Base-by-base conservation (phyloP, 177 flowering plant species). In the Vitis hybrid region DNA sequence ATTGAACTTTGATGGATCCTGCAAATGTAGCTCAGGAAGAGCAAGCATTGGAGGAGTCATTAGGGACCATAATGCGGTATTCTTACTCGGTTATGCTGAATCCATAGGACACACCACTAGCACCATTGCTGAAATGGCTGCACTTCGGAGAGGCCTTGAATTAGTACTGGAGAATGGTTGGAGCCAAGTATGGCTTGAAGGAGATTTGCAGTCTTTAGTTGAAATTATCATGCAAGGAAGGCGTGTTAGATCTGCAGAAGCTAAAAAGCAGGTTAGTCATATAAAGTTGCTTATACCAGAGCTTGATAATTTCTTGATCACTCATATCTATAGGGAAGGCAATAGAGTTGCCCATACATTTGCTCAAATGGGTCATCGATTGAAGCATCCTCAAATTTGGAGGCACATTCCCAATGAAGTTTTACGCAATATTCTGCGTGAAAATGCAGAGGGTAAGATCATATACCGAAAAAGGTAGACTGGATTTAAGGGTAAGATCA, bases 11-110 rank as follows among this genome's bases (percentile, higher is more conserved):
- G 96, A 92, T 65, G 98, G 98, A 0, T 88, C 96, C 0, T 82
- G 70, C 5, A 88, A 73, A 69, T 77, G 81, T 3, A 79, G 68
- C 71, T 60, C 77, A 1, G 87, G 92, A 15, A 78, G 74, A 67
- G 75, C 83, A 7, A 88, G 93, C 89, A 89, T 94, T 18, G 96
- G 96, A 61, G 96, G 97, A 12, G 74, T 90, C 1, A 76, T 89
- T 34, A 80, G 95, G 69, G 73, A 93, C 78, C 88, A 93, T 65
- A 78, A 86, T 50, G 92, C 89, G 0, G 84, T 87, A 11, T 88
- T 91, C 64, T 13, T 91, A 19, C 80, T 89, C 0, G 96, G 96
- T 2, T 90, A 88, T 60, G 86, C 94, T 0, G 97, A 92, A 71
- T 70, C 96, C 23, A 93, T 93, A 1, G 89, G 89, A 1, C 77